Conservation (phyloP, 768 basidiomycete genomes). For the Psilocybe azurescens region DNA sequence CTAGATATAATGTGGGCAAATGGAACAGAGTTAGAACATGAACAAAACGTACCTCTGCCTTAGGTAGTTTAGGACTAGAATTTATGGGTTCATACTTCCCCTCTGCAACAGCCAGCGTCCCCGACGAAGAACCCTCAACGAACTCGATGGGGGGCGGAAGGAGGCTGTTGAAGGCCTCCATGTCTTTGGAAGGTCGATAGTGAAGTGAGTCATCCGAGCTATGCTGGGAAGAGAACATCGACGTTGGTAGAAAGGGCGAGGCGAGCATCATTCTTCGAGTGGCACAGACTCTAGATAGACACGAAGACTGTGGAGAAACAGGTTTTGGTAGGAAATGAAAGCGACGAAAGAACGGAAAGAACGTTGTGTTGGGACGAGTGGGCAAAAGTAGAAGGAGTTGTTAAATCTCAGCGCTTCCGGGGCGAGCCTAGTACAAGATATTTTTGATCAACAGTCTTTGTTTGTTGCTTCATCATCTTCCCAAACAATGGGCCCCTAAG, state of each 20-base stretch:
- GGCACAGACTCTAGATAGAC: conserved; percentile 15
- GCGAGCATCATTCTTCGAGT: conserved; percentile 62
- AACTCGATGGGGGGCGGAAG: conserved; percentile 85
- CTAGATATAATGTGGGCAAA: conserved; percentile 20
- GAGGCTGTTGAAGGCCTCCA: conserved; percentile 79
- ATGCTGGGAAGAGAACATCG: conserved; percentile 56
- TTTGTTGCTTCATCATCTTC: conserved; percentile 14
- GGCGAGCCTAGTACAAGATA: conserved; percentile 12
- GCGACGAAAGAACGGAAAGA: neutral
- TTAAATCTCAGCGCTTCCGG: conserved; percentile 12
- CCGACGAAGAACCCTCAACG: conserved; percentile 83
- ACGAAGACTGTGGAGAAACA: neutral
- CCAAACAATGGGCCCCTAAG: conserved; percentile 4
- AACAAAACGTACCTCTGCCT: conserved; percentile 49
- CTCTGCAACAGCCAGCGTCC: conserved; percentile 70
- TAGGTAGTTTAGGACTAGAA: conserved; percentile 55
- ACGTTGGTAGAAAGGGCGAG: conserved; percentile 60
- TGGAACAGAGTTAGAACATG: conserved; percentile 1
- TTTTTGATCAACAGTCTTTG: conserved; percentile 27
- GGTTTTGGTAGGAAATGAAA: neutral
- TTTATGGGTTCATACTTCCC: conserved; percentile 87
- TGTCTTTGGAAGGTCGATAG: conserved; percentile 70
- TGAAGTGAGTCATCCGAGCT: conserved; percentile 56
- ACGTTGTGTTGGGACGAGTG: neutral
- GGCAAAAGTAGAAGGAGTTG: neutral